These are phyloP conservation scores for Neofusicoccum kwambonambiense DNA, from an alignment of 2,329 filamentous ascomycete genomes.

Conservation along the genomic window DNA sequence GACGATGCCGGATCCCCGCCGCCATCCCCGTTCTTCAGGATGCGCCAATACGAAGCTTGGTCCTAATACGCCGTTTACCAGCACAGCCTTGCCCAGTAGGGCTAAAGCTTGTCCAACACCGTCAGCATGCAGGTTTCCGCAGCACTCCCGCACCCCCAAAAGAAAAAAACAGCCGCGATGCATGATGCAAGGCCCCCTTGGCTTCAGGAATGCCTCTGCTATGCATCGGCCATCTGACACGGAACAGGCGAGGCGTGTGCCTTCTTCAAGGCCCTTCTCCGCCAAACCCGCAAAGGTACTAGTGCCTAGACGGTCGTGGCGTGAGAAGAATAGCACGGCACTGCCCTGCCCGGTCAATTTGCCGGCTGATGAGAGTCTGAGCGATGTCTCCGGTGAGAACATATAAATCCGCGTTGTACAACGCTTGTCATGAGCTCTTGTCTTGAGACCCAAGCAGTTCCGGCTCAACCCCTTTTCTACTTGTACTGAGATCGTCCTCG, in stretches of 20 bases:
- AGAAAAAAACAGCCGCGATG: conserved; percentile 3
- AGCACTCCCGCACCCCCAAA: neutral
- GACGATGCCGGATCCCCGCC: conserved; percentile 7
- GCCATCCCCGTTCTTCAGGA: conserved; percentile 1
- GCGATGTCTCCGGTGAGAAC: neutral
- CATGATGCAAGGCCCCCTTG: neutral
- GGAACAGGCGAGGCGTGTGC: neutral
- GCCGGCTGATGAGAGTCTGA: neutral
- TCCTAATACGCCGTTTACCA: neutral
- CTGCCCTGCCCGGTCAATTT: neutral
- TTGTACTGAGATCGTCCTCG: too few species aligned
- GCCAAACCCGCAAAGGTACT: neutral
- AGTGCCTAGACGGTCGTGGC: neutral
- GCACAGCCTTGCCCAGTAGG: neutral
- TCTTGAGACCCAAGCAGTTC: too few species aligned
- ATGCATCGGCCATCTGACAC: neutral
- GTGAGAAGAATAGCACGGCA: neutral
- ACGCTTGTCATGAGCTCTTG: neutral
- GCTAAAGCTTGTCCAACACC: neutral
- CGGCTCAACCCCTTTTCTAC: too few species aligned
- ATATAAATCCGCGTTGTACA: neutral
- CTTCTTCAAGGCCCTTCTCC: neutral
- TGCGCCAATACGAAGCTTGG: neutral
- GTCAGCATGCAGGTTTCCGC: conserved; percentile 4
- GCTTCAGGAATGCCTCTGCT: neutral